Conservation (phyloP, 2,329 filamentous ascomycete species). For the Nemania diffusa region DNA sequence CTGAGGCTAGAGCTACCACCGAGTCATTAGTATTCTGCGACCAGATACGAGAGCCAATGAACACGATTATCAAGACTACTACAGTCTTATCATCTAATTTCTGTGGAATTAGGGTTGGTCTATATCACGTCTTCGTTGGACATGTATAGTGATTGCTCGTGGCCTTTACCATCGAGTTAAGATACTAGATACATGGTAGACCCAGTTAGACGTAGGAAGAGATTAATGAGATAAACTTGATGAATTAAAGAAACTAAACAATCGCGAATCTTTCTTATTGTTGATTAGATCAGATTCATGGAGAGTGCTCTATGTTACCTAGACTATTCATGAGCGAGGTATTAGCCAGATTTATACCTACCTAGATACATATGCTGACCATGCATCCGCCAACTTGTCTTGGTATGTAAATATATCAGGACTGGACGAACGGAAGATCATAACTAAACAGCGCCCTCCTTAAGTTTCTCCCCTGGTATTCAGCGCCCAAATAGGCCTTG, state of each 20-base stretch:
- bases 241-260: not conserved
- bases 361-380: not conserved
- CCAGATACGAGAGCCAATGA: not conserved
- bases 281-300: not conserved
- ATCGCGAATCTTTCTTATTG: not conserved
- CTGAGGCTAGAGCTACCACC: not conserved
- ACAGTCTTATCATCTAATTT: not conserved
- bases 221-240: conserved; percentile 19
- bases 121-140: not conserved
- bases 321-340: too few species aligned
- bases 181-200: conserved; percentile 26
- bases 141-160: not conserved
- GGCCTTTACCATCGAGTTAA: not conserved
- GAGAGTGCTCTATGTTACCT: too few species aligned
- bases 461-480: too few species aligned
- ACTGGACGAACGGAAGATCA: too few species aligned
- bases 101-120: not conserved
- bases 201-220: conserved; percentile 10
- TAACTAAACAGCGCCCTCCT: not conserved
- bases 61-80: not conserved
- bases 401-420: too few species aligned
- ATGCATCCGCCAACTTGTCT: not conserved
- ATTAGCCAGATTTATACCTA: too few species aligned
- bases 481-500: too few species aligned
- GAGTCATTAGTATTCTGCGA: not conserved